Conservation (phyloP, 768 basidiomycete species). For the Lactarius hengduanensis region DNA sequence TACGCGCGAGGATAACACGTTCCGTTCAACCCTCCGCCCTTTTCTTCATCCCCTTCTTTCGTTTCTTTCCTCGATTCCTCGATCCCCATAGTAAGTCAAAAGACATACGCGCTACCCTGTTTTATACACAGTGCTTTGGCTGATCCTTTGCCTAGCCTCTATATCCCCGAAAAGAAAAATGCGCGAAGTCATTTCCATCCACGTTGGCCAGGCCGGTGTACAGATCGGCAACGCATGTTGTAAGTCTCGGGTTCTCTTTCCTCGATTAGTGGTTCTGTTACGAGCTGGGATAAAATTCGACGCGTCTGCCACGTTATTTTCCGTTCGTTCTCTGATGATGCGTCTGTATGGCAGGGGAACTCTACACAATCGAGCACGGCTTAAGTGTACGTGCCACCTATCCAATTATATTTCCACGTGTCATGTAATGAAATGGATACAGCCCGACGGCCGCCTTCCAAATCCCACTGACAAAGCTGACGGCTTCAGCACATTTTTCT, state of each 20-base stretch:
- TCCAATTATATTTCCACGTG: slow-evolving; percentile 14
- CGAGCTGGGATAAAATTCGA: slow-evolving; percentile 28
- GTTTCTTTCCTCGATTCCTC: slow-evolving; percentile 32
- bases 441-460: slow-evolving; percentile 93
- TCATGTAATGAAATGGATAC: slow-evolving; percentile 30
- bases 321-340: slow-evolving; percentile 5
- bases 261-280: not conserved
- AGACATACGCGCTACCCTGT: slow-evolving; percentile 21
- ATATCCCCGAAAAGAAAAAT: slow-evolving; percentile 43
- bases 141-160: slow-evolving; percentile 19
- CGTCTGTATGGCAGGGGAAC: slow-evolving; percentile 67
- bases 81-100: slow-evolving; percentile 29
- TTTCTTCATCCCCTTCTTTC: slow-evolving; percentile 45
- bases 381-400: slow-evolving; percentile 68
- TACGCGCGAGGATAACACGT: slow-evolving; percentile 26
- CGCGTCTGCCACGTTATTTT: slow-evolving; percentile 7
- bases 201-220: slow-evolving; percentile 98
- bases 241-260: slow-evolving; percentile 47
- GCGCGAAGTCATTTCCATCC: slow-evolving; percentile 97
- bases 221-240: slow-evolving; percentile 99
- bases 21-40: slow-evolving; percentile 34
- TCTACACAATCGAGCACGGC: slow-evolving; percentile 98
- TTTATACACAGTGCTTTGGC: not conserved
- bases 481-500: slow-evolving; percentile 99
- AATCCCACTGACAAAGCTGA: slow-evolving; percentile 76